A percentile compares a stretch with the other conserved stretches of the same genome.
phyloP scores from a whole-genome alignment of 2,329 filamentous ascomycete species.

The Exophiala xenobiotica region DNA sequence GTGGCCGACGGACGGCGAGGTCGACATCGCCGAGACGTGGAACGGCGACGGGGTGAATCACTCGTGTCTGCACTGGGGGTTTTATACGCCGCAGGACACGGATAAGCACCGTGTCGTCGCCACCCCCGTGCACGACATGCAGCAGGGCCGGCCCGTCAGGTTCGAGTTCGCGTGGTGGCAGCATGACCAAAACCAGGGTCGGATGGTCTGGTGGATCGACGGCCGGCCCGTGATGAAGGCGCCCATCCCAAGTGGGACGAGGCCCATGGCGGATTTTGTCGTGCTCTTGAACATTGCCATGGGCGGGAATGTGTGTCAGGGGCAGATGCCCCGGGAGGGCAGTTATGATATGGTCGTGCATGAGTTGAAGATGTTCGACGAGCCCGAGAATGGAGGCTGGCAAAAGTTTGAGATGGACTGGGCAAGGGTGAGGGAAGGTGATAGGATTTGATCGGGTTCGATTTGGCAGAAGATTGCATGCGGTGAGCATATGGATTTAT shows the following conservation, averaged over 20 bases:
- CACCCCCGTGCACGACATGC: conserved; percentile 26
- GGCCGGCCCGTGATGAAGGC: conserved; percentile 30
- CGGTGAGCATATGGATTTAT: too few species aligned
- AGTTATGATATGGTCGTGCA: conserved; percentile 30
- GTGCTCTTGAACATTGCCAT: conserved; percentile 31
- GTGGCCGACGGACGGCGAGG: conserved; percentile 30
- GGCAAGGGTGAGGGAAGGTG: conserved; percentile 20
- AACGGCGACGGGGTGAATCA: conserved; percentile 29
- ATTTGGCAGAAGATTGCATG: not conserved
- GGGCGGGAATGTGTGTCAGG: conserved; percentile 31
- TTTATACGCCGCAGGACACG: conserved; percentile 26
- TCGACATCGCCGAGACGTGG: conserved; percentile 32
- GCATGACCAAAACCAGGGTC: conserved; percentile 12
- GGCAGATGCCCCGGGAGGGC: conserved; percentile 26
- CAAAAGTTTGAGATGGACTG: conserved; percentile 28
- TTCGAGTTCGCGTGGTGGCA: conserved; percentile 31
- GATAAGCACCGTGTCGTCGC: conserved; percentile 28
- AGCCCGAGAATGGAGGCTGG: conserved; percentile 29
- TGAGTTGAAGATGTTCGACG: conserved; percentile 25
- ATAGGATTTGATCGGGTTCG: conserved; percentile 16
- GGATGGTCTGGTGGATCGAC: conserved; percentile 30
- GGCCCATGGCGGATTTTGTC: conserved; percentile 27
- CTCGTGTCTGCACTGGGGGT: conserved; percentile 31
- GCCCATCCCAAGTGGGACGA: conserved; percentile 22
- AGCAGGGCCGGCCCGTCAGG: conserved; percentile 19